Evolutionary conservation across 1,139 yeast genomes (phyloP), one percentile per base, ranked within the genome.

Genomic region (Saccharomyces hybrid): DNA sequence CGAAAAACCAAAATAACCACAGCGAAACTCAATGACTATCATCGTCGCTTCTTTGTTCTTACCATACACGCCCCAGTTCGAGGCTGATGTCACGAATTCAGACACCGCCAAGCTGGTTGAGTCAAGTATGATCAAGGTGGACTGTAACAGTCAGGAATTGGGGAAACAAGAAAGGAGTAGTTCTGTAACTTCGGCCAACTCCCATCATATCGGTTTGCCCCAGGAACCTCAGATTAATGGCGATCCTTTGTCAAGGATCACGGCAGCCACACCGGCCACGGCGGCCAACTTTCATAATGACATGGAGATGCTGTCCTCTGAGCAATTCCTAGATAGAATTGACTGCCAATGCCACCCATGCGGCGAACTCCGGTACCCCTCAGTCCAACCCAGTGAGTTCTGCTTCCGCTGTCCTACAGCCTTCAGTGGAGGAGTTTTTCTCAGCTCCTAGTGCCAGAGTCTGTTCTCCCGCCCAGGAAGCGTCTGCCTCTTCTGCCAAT

Each of bases 1-100:
- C 42, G 8, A 14, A 14, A 38, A 38, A 38, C 25, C 42, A 38
- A 20, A 20, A 20, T 38, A 38, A 38, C 42, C 5, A 46, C 32
- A 11, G 52, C 13, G 1, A 26, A 27, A 8, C n/a, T 38, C 42
- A 44, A 68, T 67, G 71, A 66, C 66, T 16, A 61, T 69, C 28
- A 65, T 69, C 32, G 62, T 69, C 26, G 71, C 71, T 13, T 64
- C 72, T 13, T 55, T 69, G 49, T 68, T 67, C 54, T 58, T 69
- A 44, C 72, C 72, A 3, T 60, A 67, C 52, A 67, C 66, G 53
- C 72, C 72, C 8, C 70, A 68, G 52, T 69, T 69, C 52, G 71
- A 67, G 51, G 55, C 67, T 20, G 61, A 61, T 27, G 60, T 61
- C 5, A 55, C 63, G 23, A 60, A 59, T 25, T 60, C 56, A 6